A percentile compares a stretch with the other conserved stretches of the same genome.
Conservation (phyloP, 2,329 filamentous ascomycete genomes). For the Fusarium musae region DNA sequence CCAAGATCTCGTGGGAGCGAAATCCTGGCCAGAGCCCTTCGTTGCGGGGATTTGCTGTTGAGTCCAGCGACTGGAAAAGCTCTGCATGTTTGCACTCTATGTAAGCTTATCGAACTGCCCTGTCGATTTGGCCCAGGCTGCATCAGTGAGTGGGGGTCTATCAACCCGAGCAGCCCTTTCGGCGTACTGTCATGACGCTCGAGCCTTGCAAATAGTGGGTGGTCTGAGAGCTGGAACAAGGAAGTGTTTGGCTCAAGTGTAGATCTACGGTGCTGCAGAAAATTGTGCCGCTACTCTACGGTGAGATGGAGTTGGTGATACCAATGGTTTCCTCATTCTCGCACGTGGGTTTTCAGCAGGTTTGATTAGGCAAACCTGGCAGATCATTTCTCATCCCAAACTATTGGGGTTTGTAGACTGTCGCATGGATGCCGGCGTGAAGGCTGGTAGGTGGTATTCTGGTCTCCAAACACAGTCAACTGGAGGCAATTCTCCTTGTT, state of each 20-base stretch:
- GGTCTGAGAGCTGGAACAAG: constrained; percentile 8
- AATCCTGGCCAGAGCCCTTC: background rate
- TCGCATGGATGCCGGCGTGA: background rate
- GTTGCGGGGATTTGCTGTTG: constrained; percentile 1
- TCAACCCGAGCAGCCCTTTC: background rate
- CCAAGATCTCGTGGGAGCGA: constrained; percentile 7
- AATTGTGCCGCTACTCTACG: background rate
- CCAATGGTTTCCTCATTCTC: background rate
- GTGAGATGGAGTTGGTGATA: background rate
- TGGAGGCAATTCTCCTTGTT: background rate
- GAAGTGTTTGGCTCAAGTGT: background rate
- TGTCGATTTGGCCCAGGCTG: constrained; percentile 1
- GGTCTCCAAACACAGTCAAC: background rate
- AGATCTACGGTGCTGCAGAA: background rate
- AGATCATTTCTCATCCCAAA: background rate
- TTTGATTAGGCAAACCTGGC: background rate
- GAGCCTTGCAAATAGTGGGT: constrained; percentile 10
- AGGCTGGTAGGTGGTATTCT: background rate
- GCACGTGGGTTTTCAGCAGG: background rate
- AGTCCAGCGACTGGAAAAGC: constrained; percentile 4
- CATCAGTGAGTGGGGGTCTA: constrained; percentile 3
- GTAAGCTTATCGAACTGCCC: constrained; percentile 24
- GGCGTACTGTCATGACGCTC: constrained; percentile 19
- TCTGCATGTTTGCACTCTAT: constrained; percentile 19
- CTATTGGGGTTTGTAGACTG: background rate